phyloP scores from a whole-genome alignment of 2,329 filamentous ascomycete genomes.

The Neonectria hederae region DNA sequence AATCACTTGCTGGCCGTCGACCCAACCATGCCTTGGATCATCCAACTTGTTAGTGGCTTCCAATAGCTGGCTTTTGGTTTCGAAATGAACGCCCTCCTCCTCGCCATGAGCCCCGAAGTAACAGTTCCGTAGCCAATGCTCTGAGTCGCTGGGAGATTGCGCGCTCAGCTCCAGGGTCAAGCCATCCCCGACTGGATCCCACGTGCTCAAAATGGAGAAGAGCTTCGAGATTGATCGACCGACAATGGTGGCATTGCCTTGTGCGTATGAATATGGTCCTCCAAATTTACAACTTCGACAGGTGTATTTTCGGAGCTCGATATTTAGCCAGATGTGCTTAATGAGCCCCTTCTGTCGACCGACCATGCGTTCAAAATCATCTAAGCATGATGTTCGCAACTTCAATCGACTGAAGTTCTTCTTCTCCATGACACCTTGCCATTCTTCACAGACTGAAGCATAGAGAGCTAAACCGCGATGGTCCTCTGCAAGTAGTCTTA shows the following conservation, averaged over 20 bases:
- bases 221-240: not conserved
- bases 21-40: not conserved
- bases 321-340: conserved; percentile 27
- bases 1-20: not conserved
- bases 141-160: not conserved
- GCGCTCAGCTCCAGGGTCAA: conserved; percentile 3
- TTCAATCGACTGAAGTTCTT: conserved; percentile 12
- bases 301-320: conserved; percentile 24
- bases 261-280: too few species aligned
- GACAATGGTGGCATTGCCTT: not conserved
- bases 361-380: not conserved
- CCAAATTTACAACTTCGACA: not conserved
- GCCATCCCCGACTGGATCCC: not conserved
- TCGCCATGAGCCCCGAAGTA: not conserved
- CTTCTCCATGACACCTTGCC: conserved; percentile 9
- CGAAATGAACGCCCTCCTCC: not conserved
- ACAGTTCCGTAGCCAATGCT: conserved; percentile 4
- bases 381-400: conserved; percentile 9
- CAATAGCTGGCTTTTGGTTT: not conserved
- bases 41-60: not conserved
- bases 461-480: not conserved
- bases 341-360: not conserved
- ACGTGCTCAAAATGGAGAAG: conserved; percentile 5
- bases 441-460: conserved; percentile 20
- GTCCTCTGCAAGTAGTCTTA: not conserved